A percentile compares a stretch with the other conserved stretches of the same genome.
phyloP scores from a whole-genome alignment of 495 filamentous ascomycete genomes.

The Hyaloscypha finlandica region DNA sequence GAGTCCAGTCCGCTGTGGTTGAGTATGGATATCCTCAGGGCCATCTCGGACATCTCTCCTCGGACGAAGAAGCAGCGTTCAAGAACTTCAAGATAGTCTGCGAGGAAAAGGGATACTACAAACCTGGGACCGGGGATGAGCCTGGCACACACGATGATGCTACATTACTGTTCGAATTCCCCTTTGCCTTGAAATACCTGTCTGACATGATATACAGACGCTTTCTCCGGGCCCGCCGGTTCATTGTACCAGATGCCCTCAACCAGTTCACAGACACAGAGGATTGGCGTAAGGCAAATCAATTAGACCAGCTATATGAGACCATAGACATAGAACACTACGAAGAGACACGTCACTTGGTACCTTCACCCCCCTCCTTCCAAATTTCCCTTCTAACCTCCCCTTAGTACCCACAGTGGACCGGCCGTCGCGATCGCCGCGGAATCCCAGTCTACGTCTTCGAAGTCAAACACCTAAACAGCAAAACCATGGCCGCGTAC shows the following conservation, averaged over 20 bases:
- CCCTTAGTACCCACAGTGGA: constrained; percentile 86
- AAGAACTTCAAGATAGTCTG: constrained; percentile 67
- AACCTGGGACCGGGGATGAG: constrained; percentile 44
- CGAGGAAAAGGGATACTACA: constrained; percentile 66
- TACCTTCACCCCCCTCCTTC: constrained; percentile 40
- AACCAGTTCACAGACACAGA: constrained; percentile 87
- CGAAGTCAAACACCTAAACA: constrained; percentile 78
- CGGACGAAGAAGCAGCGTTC: constrained; percentile 65
- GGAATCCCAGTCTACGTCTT: constrained; percentile 90
- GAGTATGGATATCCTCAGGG: constrained; percentile 61
- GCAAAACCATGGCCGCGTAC: constrained; percentile 77
- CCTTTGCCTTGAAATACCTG: not conserved
- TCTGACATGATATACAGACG: constrained; percentile 53
- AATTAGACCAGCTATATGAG: constrained; percentile 71
- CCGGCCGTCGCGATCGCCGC: constrained; percentile 80
- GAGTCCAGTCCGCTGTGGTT: constrained; percentile 36
- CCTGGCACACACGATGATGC: constrained; percentile 74
- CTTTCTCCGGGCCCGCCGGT: constrained; percentile 77
- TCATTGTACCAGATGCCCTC: constrained; percentile 71
- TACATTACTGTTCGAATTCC: constrained; percentile 68
- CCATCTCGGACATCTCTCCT: constrained; percentile 72
- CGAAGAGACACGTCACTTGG: constrained; percentile 73
- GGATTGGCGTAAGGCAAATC: constrained; percentile 79
- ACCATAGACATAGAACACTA: constrained; percentile 82
- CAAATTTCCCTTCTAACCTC: not conserved